Evolutionary conservation across 139 green algal species (phyloP).

Genomic region (Bryopsis sp.): DNA sequence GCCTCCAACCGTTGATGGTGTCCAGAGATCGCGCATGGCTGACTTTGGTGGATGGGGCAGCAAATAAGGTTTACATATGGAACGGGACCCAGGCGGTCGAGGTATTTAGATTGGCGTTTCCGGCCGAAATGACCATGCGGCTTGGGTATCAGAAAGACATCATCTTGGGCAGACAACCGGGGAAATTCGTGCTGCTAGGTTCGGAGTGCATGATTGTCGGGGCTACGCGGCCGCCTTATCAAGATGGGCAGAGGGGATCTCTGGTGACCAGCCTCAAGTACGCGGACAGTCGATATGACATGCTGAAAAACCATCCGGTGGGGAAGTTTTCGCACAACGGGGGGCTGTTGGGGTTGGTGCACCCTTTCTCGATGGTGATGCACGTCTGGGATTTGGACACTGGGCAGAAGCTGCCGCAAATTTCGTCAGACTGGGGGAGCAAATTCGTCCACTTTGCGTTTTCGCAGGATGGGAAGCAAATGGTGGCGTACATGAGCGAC

Average conservation of each 20-base stretch:
- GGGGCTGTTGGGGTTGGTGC: neutral
- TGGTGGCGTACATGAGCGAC: neutral
- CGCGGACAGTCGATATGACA: neutral
- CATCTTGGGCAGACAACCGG: neutral
- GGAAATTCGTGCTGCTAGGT: neutral
- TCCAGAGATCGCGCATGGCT: neutral
- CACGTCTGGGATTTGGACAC: neutral
- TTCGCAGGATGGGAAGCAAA: neutral
- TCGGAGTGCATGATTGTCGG: neutral
- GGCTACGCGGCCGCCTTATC: neutral
- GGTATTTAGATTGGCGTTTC: constrained; percentile 6
- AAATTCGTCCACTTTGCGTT: neutral
- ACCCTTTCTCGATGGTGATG: neutral
- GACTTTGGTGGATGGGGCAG: neutral
- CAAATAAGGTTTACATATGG: constrained; percentile 11
- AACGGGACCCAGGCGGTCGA: constrained; percentile 4
- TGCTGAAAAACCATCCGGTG: neutral
- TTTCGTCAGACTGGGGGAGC: neutral
- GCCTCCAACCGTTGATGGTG: neutral
- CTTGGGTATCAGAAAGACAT: neutral
- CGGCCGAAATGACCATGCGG: neutral
- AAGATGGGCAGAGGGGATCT: neutral
- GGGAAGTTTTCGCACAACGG: neutral
- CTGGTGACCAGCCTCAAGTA: neutral
- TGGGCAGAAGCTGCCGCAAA: neutral